These are phyloP conservation scores for Ustilago shanxiensis DNA, from an alignment of 1,284 basidiomycete genomes.

Conservation along the genomic window DNA sequence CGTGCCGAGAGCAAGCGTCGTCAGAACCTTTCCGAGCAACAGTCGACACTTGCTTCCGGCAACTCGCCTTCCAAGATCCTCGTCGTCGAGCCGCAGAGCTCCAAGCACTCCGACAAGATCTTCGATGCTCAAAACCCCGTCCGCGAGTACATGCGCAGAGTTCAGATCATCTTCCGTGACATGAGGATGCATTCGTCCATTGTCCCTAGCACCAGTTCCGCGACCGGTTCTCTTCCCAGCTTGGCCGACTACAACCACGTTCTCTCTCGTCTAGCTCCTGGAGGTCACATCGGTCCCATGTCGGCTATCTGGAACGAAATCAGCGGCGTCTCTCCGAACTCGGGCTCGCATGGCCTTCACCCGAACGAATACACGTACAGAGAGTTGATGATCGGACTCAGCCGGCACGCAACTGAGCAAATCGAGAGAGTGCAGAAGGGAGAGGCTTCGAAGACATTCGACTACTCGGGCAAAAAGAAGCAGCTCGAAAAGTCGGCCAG, in stretches of 20 bases:
- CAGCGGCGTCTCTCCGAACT: constrained; percentile 19
- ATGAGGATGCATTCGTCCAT: constrained; percentile 45
- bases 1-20: constrained; percentile 33
- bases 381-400: constrained; percentile 61
- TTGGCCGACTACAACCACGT: constrained; percentile 60
- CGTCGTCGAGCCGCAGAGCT: constrained; percentile 23
- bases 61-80: constrained; percentile 23
- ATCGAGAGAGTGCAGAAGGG: constrained; percentile 50
- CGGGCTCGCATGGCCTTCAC: constrained; percentile 15
- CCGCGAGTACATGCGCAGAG: constrained; percentile 53
- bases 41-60: constrained; percentile 17
- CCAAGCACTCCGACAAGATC: constrained; percentile 33
- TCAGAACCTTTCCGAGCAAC: constrained; percentile 36
- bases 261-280: constrained; percentile 49
- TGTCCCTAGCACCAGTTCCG: constrained; percentile 26
- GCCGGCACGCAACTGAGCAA: constrained; percentile 53
- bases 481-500: constrained; percentile 38
- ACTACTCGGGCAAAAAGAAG: constrained; percentile 37
- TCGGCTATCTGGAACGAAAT: constrained; percentile 57
- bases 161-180: constrained; percentile 53
- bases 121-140: constrained; percentile 32
- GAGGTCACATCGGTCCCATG: constrained; percentile 58
- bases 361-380: constrained; percentile 56
- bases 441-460: constrained; percentile 35
- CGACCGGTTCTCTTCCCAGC: constrained; percentile 30